A percentile compares a stretch with the other conserved stretches of the same genome.
These are phyloP conservation scores for Physocladia obscura DNA, from an alignment of 192 early-diverging fungal genomes.

Conservation along the genomic window DNA sequence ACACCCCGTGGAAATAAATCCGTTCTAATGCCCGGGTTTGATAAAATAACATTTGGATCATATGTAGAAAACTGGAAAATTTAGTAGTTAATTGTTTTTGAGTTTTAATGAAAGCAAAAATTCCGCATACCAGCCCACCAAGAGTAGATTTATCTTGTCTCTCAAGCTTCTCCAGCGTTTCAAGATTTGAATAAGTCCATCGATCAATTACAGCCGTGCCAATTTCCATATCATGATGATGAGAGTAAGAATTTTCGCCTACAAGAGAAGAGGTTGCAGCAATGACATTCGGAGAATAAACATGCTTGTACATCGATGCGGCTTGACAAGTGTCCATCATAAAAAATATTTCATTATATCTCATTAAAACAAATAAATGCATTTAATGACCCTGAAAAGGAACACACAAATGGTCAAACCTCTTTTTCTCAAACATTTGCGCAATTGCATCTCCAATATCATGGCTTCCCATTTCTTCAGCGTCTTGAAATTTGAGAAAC, in stretches of 20 bases:
- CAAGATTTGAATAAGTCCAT: slow-evolving; percentile 93
- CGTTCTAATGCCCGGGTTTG: slow-evolving; percentile 79
- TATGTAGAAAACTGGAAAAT: slow-evolving; percentile 75
- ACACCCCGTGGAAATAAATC: slow-evolving; percentile 80
- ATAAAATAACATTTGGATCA: slow-evolving; percentile 69
- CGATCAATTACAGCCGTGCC: slow-evolving; percentile 98
- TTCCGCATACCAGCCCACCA: slow-evolving; percentile 61
- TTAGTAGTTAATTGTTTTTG: background rate
- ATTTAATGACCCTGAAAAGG: background rate
- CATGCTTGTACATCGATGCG: slow-evolving; percentile 91
- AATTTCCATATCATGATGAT: slow-evolving; percentile 87
- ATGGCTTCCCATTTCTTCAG: slow-evolving; percentile 93
- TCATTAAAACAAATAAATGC: slow-evolving; percentile 9
- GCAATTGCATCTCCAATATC: slow-evolving; percentile 96
- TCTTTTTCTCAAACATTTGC: slow-evolving; percentile 96
- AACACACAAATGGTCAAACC: slow-evolving; percentile 44
- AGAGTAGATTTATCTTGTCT: slow-evolving; percentile 42
- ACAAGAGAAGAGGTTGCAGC: slow-evolving; percentile 83
- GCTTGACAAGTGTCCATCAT: slow-evolving; percentile 99
- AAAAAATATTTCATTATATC: slow-evolving; percentile 98
- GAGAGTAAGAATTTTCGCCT: slow-evolving; percentile 92
- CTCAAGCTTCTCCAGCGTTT: slow-evolving; percentile 50
- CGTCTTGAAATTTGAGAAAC: slow-evolving; percentile 98
- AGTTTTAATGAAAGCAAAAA: background rate
- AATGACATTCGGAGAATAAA: slow-evolving; percentile 91